Conservation (phyloP, 2,329 filamentous ascomycete species). For the Parasarocladium wereldwijsianum region DNA sequence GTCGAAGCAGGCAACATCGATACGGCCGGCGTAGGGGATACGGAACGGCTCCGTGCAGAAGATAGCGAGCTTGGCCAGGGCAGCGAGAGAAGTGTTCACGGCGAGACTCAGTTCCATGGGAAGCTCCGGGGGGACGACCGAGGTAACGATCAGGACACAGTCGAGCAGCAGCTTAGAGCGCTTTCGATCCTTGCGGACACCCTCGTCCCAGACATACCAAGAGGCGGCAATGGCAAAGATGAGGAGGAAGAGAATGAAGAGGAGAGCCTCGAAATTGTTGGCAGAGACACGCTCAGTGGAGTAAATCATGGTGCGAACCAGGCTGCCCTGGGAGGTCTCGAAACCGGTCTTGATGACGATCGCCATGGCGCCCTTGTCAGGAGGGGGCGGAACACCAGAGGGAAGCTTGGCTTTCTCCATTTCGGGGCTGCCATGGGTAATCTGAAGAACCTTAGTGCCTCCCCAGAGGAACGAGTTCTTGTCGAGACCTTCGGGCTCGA, state of each 20-base stretch:
- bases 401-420: constrained; percentile 57
- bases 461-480: constrained; percentile 96
- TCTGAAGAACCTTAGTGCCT: constrained; percentile 91
- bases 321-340: constrained; percentile 92
- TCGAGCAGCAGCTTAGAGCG: constrained; percentile 93
- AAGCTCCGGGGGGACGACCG: constrained; percentile 93
- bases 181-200: constrained; percentile 87
- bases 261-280: constrained; percentile 89
- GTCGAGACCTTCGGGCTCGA: constrained; percentile 85
- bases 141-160: constrained; percentile 94
- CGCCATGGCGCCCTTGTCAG: constrained; percentile 86
- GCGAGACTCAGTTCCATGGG: constrained; percentile 97
- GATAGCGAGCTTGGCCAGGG: constrained; percentile 87
- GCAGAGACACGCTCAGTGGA: constrained; percentile 98
- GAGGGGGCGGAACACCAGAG: constrained; percentile 69
- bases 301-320: constrained; percentile 99
- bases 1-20: constrained; percentile 95
- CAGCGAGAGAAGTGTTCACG: constrained; percentile 92
- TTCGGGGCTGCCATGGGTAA: constrained; percentile 72
- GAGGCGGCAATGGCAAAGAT: constrained; percentile 94
- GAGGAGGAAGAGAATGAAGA: constrained; percentile 93
- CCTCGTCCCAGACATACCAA: constrained; percentile 98
- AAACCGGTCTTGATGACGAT: constrained; percentile 96
- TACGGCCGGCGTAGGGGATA: constrained; percentile 87
- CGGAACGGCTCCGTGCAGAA: constrained; percentile 99